Evolutionary conservation across 768 basidiomycete species (phyloP), one percentile per base, ranked within the genome.

Genomic region (button mushroom (Agaricus bisporus)): DNA sequence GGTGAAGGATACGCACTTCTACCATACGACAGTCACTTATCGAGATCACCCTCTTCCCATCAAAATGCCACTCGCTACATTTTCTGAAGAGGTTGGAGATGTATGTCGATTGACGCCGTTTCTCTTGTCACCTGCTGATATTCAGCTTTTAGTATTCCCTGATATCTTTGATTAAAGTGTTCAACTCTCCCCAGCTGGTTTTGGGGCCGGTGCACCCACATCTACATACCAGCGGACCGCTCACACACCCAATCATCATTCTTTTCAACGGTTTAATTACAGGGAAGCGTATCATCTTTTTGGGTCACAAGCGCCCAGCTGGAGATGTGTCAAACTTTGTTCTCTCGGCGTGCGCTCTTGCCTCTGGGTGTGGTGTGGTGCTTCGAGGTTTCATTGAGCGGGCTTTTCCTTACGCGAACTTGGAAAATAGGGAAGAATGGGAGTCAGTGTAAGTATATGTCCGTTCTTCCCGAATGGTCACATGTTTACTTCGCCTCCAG

Each of bases 191-290:
- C 77, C 65, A 80, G 70, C 60, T 67, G 17, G 76, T 87, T 11
- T 75, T 80, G 26, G 89, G 90, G 29, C 88, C 91, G 1, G 70
- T 82, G 48, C 94, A 98, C 61, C 90, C 97, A 0, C 93, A 98
- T 66, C 74, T 99, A 17, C 95, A 98, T 68, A 94, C 94, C 0
- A 91, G 85, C 60, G 97, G 97, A 53, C 77, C 82, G 15, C 77
- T 81, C 57, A 99, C 97, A 0, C 95, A 94, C 62, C 94, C 97
- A 2, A 85, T 99, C 62, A 95, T 97, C 55, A 78, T 99, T 42
- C 78, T 99, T 2, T 94, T 95, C 75, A 99, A 99, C 67, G 97
- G 95, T 3, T 80, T 99, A 55, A 76, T 98, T 5, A 97, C 95
- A 0, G 87, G 89, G 49, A 97, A 98, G 61, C 86, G 95, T n/a